Evolutionary conservation across 768 basidiomycete species (phyloP).

Genomic region (Mycena olivaceomarginata): DNA sequence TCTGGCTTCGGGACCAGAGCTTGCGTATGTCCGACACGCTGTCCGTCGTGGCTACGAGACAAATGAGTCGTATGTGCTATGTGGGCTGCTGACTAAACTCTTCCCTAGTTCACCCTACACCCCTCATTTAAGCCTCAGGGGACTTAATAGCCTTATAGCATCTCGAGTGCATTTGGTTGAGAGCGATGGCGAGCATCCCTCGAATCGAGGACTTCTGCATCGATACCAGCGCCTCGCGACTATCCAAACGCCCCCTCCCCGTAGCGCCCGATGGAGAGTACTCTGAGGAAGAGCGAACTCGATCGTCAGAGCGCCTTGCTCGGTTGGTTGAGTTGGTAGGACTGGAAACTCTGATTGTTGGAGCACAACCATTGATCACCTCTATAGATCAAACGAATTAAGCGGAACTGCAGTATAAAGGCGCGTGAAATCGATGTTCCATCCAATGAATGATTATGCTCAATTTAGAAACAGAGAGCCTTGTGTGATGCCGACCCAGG

Average conservation of each 20-base stretch:
- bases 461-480: conserved; percentile 3
- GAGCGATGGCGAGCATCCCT: conserved; percentile 5
- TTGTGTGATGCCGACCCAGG: not conserved
- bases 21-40: conserved; percentile 2
- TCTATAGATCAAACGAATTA: conserved; percentile 2
- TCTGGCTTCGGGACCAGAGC: conserved; percentile 8
- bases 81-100: not conserved
- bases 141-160: not conserved
- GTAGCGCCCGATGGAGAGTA: conserved; percentile 5
- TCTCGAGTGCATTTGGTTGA: conserved; percentile 2
- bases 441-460: not conserved
- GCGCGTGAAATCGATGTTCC: conserved; percentile 1
- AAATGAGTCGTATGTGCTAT: conserved; percentile 7
- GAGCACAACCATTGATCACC: conserved; percentile 7
- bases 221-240: not conserved
- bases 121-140: not conserved
- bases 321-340: conserved; percentile 7
- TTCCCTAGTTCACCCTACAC: conserved; percentile 5
- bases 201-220: conserved; percentile 5
- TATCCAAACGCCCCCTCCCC: not conserved
- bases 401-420: not conserved
- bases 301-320: conserved; percentile 2
- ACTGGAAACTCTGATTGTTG: not conserved
- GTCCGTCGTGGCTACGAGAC: not conserved
- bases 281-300: not conserved